A percentile compares a stretch with the other conserved stretches of the same genome.
phyloP scores from a whole-genome alignment of 192 early-diverging fungal genomes.

The Umbelopsis isabellina region DNA sequence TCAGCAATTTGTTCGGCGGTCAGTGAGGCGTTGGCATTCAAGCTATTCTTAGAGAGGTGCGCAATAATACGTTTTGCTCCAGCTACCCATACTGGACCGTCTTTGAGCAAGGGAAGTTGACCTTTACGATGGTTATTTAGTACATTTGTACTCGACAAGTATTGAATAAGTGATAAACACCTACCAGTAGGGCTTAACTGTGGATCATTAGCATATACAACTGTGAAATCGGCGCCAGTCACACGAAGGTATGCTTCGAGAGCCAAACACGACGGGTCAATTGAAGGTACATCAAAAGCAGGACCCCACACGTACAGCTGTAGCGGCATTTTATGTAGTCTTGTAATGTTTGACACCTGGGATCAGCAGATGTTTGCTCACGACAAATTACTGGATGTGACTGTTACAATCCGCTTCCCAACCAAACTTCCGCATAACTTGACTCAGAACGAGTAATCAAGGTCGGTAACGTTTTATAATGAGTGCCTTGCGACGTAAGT shows the following conservation, averaged over 20 bases:
- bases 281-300: slow-evolving; percentile 63
- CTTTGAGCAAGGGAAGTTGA: slow-evolving; percentile 71
- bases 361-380: not conserved
- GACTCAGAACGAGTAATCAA: too few species aligned
- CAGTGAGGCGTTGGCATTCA: slow-evolving; percentile 49
- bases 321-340: slow-evolving; percentile 22
- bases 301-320: slow-evolving; percentile 77
- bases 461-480: too few species aligned
- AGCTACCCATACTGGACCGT: slow-evolving; percentile 57
- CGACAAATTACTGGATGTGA: too few species aligned
- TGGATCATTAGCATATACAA: slow-evolving; percentile 64
- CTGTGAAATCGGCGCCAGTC: slow-evolving; percentile 53
- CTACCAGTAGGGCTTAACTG: slow-evolving; percentile 67
- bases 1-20: slow-evolving; percentile 52
- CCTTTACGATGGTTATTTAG: slow-evolving; percentile 40
- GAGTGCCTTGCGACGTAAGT: too few species aligned
- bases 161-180: not conserved
- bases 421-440: too few species aligned
- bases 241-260: slow-evolving; percentile 65
- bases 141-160: not conserved
- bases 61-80: slow-evolving; percentile 54
- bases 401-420: too few species aligned
- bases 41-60: slow-evolving; percentile 48
- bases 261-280: slow-evolving; percentile 74
- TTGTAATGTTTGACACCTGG: not conserved